Evolutionary conservation across 495 filamentous ascomycete genomes (phyloP).

Genomic region (Trichoderma parareesei): DNA sequence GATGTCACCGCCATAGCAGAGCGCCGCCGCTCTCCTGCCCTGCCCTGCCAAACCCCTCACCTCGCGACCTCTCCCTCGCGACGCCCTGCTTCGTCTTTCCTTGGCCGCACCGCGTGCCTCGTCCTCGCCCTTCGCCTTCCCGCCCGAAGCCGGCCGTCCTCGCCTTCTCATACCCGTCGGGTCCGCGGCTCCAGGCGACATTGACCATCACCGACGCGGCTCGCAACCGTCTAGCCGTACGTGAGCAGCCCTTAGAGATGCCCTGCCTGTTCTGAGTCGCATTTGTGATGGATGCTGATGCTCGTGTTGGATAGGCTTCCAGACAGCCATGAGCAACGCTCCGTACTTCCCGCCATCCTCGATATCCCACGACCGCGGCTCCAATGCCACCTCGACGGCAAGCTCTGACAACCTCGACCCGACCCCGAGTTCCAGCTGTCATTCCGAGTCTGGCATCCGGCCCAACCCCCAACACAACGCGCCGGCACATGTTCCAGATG

Average conservation of each 20-base stretch:
- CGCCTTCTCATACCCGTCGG: constrained; percentile 9
- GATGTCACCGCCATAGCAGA: neutral
- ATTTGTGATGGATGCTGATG: neutral
- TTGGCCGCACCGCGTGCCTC: constrained; percentile 2
- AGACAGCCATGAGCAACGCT: constrained; percentile 2
- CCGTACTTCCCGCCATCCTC: neutral
- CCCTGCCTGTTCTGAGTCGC: neutral
- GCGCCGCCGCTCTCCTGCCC: neutral
- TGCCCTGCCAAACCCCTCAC: constrained; percentile 2
- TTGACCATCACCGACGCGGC: neutral
- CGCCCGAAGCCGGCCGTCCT: neutral
- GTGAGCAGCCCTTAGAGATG: neutral
- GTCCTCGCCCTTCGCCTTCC: neutral
- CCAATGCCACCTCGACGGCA: neutral
- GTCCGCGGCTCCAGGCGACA: neutral
- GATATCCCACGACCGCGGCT: neutral
- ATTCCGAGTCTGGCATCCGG: neutral
- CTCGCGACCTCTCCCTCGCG: constrained; percentile 6
- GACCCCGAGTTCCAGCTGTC: neutral
- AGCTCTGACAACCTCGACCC: neutral
- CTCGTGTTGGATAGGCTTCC: constrained; percentile 1
- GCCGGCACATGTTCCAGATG: neutral
- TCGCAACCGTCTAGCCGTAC: neutral
- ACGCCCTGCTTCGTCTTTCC: neutral
- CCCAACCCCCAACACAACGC: neutral